Percentiles rank a stretch among this genome's conserved stretches.
Evolutionary conservation across 179 eudicot genomes (phyloP).

Genomic region (Camellia oleifera): DNA sequence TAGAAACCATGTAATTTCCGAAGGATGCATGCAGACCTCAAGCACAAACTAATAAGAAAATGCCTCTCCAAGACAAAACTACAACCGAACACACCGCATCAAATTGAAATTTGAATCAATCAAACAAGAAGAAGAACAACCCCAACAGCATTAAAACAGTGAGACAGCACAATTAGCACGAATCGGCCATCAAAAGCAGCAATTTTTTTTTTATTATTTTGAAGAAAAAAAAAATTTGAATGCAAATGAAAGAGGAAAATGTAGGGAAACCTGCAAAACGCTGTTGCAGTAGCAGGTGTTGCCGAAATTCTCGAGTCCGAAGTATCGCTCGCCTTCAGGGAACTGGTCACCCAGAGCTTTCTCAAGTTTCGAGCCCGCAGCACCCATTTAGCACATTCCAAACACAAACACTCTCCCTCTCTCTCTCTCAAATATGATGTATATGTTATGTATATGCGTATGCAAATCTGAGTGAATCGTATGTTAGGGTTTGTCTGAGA

Average conservation of each 20-base stretch:
- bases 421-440: not conserved
- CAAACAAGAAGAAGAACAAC: not conserved
- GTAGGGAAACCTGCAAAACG: conserved; percentile 60
- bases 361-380: conserved; percentile 84
- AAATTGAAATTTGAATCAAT: not conserved
- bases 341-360: conserved; percentile 91
- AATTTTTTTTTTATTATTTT: too few species aligned
- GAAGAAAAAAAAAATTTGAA: not conserved
- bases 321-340: conserved; percentile 86
- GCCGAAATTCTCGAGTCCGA: conserved; percentile 29
- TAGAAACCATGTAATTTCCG: not conserved
- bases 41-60: too few species aligned
- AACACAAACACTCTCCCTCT: not conserved
- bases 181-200: not conserved
- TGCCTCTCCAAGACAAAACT: not conserved
- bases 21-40: not conserved
- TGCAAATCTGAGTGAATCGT: not conserved
- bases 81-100: not conserved
- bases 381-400: conserved; percentile 52
- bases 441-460: not conserved
- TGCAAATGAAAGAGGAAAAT: not conserved
- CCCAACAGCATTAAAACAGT: not conserved
- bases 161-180: not conserved
- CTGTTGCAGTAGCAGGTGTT: conserved; percentile 87
- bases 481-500: conserved; percentile 7